These are phyloP conservation scores for Hemisphaericaspora xylanilytica DNA, from an alignment of 1,139 yeast genomes.

Conservation along the genomic window DNA sequence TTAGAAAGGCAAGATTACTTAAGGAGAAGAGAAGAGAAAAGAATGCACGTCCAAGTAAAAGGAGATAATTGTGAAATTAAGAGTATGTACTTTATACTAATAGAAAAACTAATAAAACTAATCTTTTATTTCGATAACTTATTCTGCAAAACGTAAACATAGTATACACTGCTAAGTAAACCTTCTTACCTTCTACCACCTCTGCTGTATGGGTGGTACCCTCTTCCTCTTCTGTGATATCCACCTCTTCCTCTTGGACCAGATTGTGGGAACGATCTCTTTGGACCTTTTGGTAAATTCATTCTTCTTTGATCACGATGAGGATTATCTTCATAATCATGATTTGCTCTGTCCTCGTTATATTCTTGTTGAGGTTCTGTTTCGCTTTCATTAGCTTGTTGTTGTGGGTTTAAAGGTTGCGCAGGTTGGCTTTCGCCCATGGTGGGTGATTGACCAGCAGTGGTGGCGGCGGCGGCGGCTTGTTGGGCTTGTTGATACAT, in stretches of 20 bases:
- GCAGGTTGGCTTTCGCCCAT: constrained; percentile 47
- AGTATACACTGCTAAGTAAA: background rate
- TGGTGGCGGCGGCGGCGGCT: constrained; percentile 18
- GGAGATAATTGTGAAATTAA: constrained; percentile 17
- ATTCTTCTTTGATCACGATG: constrained; percentile 30
- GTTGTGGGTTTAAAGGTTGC: constrained; percentile 56
- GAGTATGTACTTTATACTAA: constrained; percentile 6
- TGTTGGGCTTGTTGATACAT: constrained; percentile 50
- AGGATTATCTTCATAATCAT: constrained; percentile 17
- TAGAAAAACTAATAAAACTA: too few species aligned
- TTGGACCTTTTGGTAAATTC: constrained; percentile 44
- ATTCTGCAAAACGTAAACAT: background rate
- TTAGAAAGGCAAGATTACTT: constrained; percentile 69
- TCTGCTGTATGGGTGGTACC: constrained; percentile 31
- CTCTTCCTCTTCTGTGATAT: constrained; percentile 20
- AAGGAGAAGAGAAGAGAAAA: constrained; percentile 77
- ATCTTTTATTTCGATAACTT: too few species aligned
- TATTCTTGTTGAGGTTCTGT: constrained; percentile 7
- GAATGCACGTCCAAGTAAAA: constrained; percentile 73
- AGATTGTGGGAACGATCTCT: constrained; percentile 36
- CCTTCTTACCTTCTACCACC: constrained; percentile 19
- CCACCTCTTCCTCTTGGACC: constrained; percentile 31
- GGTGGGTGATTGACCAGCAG: constrained; percentile 11
- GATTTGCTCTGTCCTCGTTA: constrained; percentile 10
- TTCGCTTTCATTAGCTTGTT: constrained; percentile 35